Conservation (phyloP, 352 stramenopile species). For the Globisporangium alternatum region DNA sequence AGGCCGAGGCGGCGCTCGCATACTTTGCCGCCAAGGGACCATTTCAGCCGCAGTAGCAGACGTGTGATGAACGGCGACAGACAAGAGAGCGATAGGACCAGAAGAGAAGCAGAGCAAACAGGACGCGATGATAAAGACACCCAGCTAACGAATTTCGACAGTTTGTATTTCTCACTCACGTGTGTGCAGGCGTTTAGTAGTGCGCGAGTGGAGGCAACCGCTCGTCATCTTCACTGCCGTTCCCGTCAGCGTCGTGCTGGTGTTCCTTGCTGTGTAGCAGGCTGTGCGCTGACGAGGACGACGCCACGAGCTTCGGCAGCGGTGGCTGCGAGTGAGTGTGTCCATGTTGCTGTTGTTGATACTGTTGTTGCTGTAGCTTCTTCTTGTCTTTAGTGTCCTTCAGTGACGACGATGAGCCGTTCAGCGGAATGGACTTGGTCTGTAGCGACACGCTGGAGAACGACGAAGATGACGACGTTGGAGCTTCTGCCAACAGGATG, state of each 20-base stretch:
- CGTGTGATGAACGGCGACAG: constrained; percentile 7
- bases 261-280: constrained; percentile 29
- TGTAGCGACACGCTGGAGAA: constrained; percentile 11
- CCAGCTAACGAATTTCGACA: not conserved
- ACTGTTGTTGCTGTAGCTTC: constrained; percentile 25
- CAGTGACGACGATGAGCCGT: not conserved
- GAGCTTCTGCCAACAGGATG: constrained; percentile 46
- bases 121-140: constrained; percentile 1
- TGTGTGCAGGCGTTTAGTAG: constrained; percentile 7
- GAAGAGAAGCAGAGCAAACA: not conserved
- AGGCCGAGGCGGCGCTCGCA: constrained; percentile 61
- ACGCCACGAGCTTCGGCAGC: constrained; percentile 40
- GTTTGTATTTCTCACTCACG: not conserved
- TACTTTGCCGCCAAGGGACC: constrained; percentile 66
- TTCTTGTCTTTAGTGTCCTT: constrained; percentile 35
- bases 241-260: constrained; percentile 9
- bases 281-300: constrained; percentile 33
- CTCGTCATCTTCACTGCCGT: constrained; percentile 19
- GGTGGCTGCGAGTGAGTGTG: constrained; percentile 23
- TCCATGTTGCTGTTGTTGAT: constrained; percentile 18
- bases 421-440: constrained; percentile 18
- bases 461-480: constrained; percentile 10
- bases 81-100: not conserved
- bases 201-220: constrained; percentile 43
- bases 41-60: constrained; percentile 39